Conservation (phyloP, 768 basidiomycete species). For the Agaricus subrufescens region DNA sequence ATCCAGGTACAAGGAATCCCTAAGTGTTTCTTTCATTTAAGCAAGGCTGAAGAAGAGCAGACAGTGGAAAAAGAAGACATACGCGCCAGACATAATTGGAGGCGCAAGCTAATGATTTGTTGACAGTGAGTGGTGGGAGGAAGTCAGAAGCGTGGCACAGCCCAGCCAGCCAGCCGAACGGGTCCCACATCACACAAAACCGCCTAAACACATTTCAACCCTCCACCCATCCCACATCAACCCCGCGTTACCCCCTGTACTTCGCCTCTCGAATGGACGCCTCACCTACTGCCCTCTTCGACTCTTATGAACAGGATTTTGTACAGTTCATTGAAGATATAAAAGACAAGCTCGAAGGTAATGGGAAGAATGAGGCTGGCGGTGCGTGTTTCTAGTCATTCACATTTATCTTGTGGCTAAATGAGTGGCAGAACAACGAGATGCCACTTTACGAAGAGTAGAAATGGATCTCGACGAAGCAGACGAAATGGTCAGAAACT, state of each 20-base stretch:
- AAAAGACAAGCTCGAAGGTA: conserved; percentile 67
- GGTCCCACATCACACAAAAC: not conserved
- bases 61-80: conserved; percentile 18
- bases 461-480: conserved; percentile 98
- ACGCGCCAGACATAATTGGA: conserved; percentile 33
- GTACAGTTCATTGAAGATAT: conserved; percentile 75
- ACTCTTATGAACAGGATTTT: conserved; percentile 92
- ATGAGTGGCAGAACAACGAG: conserved; percentile 62
- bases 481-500: conserved; percentile 79
- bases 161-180: not conserved
- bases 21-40: conserved; percentile 15
- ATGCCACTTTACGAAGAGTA: conserved; percentile 72
- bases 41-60: not conserved
- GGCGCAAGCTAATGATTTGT: too few relatives aligned
- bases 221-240: not conserved
- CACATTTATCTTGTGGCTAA: conserved; percentile 3
- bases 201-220: not conserved
- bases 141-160: not conserved
- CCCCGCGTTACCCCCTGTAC: conserved; percentile 6
- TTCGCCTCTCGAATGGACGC: conserved; percentile 54
- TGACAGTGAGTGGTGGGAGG: conserved; percentile 1
- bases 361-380: conserved; percentile 55
- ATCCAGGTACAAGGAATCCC: conserved; percentile 70
- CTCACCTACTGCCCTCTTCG: conserved; percentile 81
- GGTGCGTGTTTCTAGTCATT: conserved; percentile 40